Base-by-base conservation (phyloP, 352 stramenopile species). In the Phytophthora capsici region DNA sequence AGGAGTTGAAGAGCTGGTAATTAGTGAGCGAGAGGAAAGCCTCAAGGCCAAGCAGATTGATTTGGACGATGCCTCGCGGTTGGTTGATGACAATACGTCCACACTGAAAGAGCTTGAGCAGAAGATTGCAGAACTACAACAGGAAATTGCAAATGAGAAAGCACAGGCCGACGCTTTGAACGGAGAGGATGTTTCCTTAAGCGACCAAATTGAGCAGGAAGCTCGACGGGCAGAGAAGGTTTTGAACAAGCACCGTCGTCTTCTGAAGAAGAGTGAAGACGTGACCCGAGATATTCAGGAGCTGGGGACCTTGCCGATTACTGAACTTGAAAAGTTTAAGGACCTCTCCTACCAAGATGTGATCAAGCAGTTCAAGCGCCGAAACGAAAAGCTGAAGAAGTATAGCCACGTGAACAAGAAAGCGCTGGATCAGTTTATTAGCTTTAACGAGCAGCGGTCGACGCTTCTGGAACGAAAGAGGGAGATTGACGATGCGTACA, bases 351-450 rank as follows among this genome's bases (percentile, higher is more conserved):
- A 96, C 48, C 78, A 87, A 20, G 88, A 97, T 2, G 86, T 99
- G 30, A 98, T 99, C 69, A 96, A 95, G 53, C 78, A 93, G 49
- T 92, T 99, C 65, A 97, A 98, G 43, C 85, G 88, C 20, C 90
- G 93, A 65, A 99, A 97, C 57, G 97, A 98, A 34, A 93, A 98
- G 52, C 77, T 99, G 41, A 98, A 99, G 69, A 97, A 98, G 57
- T 99, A 98, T 70, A 96, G 81, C 56, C 97, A 99, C 69, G 98
- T 99, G 28, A 99, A 99, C 88, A 99, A 99, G 69, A 99, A 99
- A 80, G 98, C 98, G 0, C 91, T 99, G 45, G 97, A 99, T 72
- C 98, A 99, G 75, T 99, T 98, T 69, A 89, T 99, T 34, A 99
- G 93, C 68, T 99, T 99, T 74, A 98, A 88, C 49, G 97, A 99